Base-by-base conservation (phyloP, 2,329 filamentous ascomycete genomes). In the Claviceps sp. region DNA sequence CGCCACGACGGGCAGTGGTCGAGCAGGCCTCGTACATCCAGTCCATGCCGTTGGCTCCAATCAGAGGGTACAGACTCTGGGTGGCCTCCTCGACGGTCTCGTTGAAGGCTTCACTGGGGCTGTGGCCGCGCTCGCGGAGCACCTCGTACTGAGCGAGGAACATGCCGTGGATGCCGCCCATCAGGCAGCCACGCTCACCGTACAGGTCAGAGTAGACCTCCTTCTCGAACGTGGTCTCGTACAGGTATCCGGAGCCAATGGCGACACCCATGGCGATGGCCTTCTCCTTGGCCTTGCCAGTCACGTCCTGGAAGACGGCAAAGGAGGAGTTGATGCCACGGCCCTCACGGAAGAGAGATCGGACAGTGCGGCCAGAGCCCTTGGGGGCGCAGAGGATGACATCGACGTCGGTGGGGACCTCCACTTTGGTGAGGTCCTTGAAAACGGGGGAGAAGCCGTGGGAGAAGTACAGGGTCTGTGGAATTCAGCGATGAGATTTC, bases 11-110 rank as follows among this genome's bases (percentile, higher is more conserved):
- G 67, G 93, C 93, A 54, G 93, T 98, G 69, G 93, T 98, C 58
- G 91, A 97, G 86, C 93, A 98, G 61, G 93, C 93, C 71, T 91
- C 90, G 79, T 94, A 98, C 93, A 98, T 98, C 89, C 94, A 98
- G 80, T 98, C 93, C 93, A 98, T 97, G 68, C 93, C 93, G 76
- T 97, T 86, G 74, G 81, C 82, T 68, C 91, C 93, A 67, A 98
- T 98, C 68, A 98, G 80, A 59, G 93, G 93, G 82, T 98, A 98
- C 67, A 98, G 79, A 61, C 82, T 88, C 82, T 98, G 93, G 50
- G 93, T 98, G 60, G 93, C 93, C 82, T 98, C 93, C 82, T 98
- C 93, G 61, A 98, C 93, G 61, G 93, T 98, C 88, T 98, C 93
- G 83, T 98, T 98, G 86, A 98, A 98, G 61, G 93, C 93, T 78